These are phyloP conservation scores for Geopyxis carbonaria DNA, from an alignment of 495 filamentous ascomycete genomes.

Conservation along the genomic window DNA sequence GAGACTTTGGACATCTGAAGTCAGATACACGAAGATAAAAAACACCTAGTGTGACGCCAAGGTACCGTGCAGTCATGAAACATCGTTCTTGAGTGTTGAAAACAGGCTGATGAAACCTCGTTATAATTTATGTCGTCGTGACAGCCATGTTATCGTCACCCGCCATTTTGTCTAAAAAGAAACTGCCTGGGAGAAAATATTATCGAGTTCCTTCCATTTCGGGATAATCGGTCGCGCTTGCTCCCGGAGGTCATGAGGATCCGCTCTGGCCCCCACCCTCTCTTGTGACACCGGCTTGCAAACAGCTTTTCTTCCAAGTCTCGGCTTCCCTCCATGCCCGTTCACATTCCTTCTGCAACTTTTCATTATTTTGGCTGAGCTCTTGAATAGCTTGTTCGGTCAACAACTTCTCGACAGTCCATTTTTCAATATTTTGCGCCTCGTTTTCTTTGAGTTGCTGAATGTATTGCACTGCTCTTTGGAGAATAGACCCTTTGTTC, in stretches of 20 bases:
- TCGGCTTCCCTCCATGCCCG: constrained; percentile 57
- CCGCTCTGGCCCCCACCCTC: constrained; percentile 21
- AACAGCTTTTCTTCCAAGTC: constrained; percentile 70
- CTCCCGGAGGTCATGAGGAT: constrained; percentile 20
- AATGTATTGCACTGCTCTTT: constrained; percentile 87
- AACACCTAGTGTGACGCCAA: no score
- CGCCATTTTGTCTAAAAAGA: background rate
- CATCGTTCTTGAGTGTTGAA: no score
- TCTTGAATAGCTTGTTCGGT: constrained; percentile 89
- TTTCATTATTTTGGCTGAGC: constrained; percentile 72
- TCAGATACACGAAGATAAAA: no score
- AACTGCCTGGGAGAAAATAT: background rate
- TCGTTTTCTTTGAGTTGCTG: constrained; percentile 88
- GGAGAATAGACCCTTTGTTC: constrained; percentile 94
- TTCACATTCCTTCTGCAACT: constrained; percentile 64
- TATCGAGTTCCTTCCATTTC: constrained; percentile 2
- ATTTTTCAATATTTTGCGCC: constrained; percentile 81
- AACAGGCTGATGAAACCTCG: no score
- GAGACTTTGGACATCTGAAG: no score
- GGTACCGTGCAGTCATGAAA: no score
- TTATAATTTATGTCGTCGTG: constrained; percentile 13
- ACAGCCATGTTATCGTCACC: constrained; percentile 11
- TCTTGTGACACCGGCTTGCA: constrained; percentile 48
- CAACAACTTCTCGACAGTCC: constrained; percentile 88
- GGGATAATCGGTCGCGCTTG: background rate